Evolutionary conservation across 140 eudicot genomes (phyloP).

Genomic region (Cichorium intybus): DNA sequence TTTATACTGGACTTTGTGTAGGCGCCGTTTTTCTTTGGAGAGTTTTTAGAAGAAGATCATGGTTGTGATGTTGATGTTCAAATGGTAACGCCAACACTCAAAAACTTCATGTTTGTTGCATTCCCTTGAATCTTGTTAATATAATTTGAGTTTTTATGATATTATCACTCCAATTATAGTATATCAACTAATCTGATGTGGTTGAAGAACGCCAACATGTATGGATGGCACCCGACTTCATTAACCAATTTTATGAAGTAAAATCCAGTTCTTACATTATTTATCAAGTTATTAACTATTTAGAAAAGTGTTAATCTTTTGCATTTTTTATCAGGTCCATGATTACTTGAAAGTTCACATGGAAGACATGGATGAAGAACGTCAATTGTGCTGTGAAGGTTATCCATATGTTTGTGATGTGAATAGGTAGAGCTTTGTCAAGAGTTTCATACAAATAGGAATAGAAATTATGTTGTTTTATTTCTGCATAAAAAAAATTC

Average conservation of each 20-base stretch:
- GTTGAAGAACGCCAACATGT: too few relatives aligned
- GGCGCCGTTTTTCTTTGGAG: conserved; percentile 96
- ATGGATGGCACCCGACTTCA: conserved; percentile 99
- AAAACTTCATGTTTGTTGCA: background rate
- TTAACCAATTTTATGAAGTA: conserved; percentile 85
- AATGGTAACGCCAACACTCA: too few relatives aligned
- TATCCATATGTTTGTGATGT: too few relatives aligned
- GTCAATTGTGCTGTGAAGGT: conserved; percentile 98
- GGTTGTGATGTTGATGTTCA: conserved; percentile 75
- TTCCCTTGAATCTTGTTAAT: background rate
- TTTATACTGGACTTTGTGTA: conserved; percentile 30
- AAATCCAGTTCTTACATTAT: background rate
- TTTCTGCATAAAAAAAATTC: too few relatives aligned
- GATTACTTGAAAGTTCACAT: conserved; percentile 93
- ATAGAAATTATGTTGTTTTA: too few relatives aligned
- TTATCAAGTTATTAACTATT: background rate
- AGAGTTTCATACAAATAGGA: too few relatives aligned
- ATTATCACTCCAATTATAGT: background rate
- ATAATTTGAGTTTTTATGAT: background rate
- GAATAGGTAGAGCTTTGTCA: too few relatives aligned
- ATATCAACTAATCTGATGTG: conserved; percentile 17
- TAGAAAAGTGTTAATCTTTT: background rate
- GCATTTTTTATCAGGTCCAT: conserved; percentile 67
- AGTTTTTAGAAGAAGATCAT: conserved; percentile 56
- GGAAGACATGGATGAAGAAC: conserved; percentile 84